phyloP scores from a whole-genome alignment of 2,329 filamentous ascomycete genomes.

The Aschersonia sp. region DNA sequence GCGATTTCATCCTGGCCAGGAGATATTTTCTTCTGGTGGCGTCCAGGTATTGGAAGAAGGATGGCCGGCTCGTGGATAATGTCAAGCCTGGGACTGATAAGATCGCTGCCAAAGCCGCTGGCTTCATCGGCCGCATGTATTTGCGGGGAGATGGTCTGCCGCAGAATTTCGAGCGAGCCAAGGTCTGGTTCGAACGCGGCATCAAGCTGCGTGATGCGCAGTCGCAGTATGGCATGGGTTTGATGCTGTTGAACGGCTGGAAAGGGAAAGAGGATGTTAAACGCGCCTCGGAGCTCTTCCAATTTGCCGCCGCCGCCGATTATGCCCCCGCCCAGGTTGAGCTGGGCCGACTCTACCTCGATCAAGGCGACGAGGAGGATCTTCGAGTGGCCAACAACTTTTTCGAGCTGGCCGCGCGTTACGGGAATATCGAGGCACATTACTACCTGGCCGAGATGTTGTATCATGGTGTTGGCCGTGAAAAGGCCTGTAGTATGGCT shows the following conservation, averaged over 20 bases:
- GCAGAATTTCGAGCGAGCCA: constrained; percentile 64
- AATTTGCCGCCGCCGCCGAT: constrained; percentile 68
- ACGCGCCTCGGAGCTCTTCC: constrained; percentile 63
- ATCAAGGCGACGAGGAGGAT: constrained; percentile 60
- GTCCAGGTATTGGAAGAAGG: constrained; percentile 66
- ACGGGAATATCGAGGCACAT: constrained; percentile 74
- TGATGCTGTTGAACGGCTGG: constrained; percentile 72
- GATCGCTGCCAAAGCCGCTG: constrained; percentile 68
- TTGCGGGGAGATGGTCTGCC: constrained; percentile 72
- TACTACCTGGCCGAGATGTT: constrained; percentile 88
- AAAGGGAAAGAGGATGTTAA: constrained; percentile 55
- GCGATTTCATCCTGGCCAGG: constrained; percentile 59
- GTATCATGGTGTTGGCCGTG: constrained; percentile 64
- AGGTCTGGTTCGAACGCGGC: constrained; percentile 73
- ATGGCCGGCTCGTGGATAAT: constrained; percentile 60
- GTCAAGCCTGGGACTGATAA: constrained; percentile 60
- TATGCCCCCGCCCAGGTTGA: constrained; percentile 69
- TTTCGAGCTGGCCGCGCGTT: constrained; percentile 74
- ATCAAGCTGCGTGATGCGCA: constrained; percentile 62
- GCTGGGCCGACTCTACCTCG: constrained; percentile 71
- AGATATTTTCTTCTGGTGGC: constrained; percentile 72
- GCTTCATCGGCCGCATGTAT: constrained; percentile 80
- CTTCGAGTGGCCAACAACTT: constrained; percentile 67
- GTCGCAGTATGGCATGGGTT: constrained; percentile 70
- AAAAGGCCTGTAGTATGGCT: constrained; percentile 64